Evolutionary conservation across 2,329 filamentous ascomycete species (phyloP), one percentile per base, ranked within the genome.

Genomic region (Pestalotiopsis sp.): DNA sequence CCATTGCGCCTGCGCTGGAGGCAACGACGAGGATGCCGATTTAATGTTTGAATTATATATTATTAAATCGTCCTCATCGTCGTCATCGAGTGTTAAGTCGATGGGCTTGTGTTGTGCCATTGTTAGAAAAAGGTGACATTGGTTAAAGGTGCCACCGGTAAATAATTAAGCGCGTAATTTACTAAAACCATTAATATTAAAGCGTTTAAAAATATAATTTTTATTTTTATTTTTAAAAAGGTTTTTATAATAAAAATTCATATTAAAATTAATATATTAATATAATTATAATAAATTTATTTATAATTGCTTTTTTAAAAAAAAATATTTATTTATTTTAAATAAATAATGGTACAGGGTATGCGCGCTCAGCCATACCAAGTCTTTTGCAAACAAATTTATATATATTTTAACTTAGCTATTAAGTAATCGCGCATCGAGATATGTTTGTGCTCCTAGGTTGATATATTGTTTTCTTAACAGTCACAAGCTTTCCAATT

Each of bases 1-100:
- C 41, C 41, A 49, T 49, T 52, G 45, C 20, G 7, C 17, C 20
- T n/a, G 45, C 45, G 17, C 17, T 9, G 45, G 17, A n/a, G 45
- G 14, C 17, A n/a, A 52, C 17, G n/a, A 52, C 4, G n/a, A 52
- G 45, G 45, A 52, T n/a, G 20, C 14, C 45, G 45, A 52, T 31
- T 70, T 68, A 59, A 59, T 59, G 2, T 72, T 68, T 2, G 45
- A 52, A n/a, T 52, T 52, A 9, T n/a, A 9, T 52, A n/a, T 20
- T n/a, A 23, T 52, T n/a, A 59, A 59, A 59, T 27, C 23, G 5
- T 41, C 13, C 12, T 73, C 68, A 23, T 73, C 65, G 20, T 69
- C 60, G 45, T 52, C 66, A 25, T 66, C 63, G 20, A 27, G 20
- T 14, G 71, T 76, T 25, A 75, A 58, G 62, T 76, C 73, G 5